Conservation (phyloP, 768 basidiomycete species). For the Tricholoma flavovirens region DNA sequence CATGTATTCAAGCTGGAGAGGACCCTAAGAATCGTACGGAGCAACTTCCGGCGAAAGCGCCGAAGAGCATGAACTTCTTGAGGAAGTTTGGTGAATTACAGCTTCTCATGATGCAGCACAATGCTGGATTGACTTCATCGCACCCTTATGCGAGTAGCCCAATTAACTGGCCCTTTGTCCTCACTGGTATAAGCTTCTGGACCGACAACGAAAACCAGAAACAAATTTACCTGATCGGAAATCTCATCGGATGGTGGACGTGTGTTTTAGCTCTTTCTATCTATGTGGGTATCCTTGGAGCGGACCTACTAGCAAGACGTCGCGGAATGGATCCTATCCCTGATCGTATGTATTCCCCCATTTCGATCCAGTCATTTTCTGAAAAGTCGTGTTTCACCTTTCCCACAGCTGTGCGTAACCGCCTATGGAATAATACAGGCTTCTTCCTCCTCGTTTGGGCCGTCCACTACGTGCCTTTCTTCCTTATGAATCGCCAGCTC, state of each 20-base stretch:
- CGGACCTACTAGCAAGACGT: constrained; percentile 84
- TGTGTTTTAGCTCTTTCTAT: constrained; percentile 83
- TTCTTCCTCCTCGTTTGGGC: constrained; percentile 96
- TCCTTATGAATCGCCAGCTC: constrained; percentile 93
- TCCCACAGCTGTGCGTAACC: constrained; percentile 76
- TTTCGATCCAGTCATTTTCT: not conserved
- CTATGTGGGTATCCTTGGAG: constrained; percentile 84
- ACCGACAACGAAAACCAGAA: constrained; percentile 77
- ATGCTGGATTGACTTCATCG: constrained; percentile 95
- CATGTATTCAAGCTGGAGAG: constrained; percentile 38
- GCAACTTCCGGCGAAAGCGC: constrained; percentile 51
- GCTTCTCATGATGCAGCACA: constrained; percentile 94
- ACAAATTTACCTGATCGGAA: constrained; percentile 97
- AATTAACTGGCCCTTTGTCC: constrained; percentile 96
- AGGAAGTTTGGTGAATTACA: constrained; percentile 93
- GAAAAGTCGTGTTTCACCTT: not conserved
- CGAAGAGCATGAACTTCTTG: constrained; percentile 87
- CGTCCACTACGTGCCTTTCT: constrained; percentile 96
- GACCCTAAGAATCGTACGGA: constrained; percentile 50
- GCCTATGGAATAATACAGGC: constrained; percentile 91
- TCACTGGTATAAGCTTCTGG: constrained; percentile 98
- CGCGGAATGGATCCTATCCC: constrained; percentile 82
- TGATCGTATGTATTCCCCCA: constrained; percentile 55
- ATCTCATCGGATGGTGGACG: constrained; percentile 92
- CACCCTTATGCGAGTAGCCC: constrained; percentile 97